Evolutionary conservation across 345 rosid species (phyloP), one percentile per base, ranked within the genome.

Genomic region (Ceriops decandra): DNA sequence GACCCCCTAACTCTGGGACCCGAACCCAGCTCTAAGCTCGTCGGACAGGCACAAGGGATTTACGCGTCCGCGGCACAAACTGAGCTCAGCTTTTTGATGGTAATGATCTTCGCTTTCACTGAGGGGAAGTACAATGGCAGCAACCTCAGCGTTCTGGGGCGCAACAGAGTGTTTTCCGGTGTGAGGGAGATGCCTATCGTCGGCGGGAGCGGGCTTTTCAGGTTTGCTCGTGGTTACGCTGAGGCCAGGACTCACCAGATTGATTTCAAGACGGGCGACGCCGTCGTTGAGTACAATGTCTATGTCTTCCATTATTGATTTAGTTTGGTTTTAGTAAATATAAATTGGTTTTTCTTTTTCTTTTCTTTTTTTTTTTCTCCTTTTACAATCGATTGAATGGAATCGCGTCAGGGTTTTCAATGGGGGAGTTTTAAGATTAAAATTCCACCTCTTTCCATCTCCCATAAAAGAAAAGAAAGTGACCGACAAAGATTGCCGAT

Each of bases 261-360:
- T 19, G 36, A 72, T 46, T 2, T 57, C 8, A 63, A 57, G 46
- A 60, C 64, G 2, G 61, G 61, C 7, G 66, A 63, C 52, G 72
- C 73, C 5, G 57, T 64, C 17, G 73, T 72, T 38, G 73, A 77
- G 56, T 77, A 72, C 68, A 68, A 77, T 42, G 73, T 72, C 22
- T 77, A 68, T 52, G 80, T 72, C 19, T 60, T 72, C 33, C 80
- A 77, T 77, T 72, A 72, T 31, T 77, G 67, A 72, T 2, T 17
- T 5, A 11, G 30, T 17, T 10, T 8, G 5, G 31, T 20, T 1
- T 16, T 61, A 11, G 51, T 53, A 53, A 53, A 53, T 19, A 11
- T 26, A 57, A n/a, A 9, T 10, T 38, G 2, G 47, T 10, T 38
- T 36, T 11, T 11, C 16, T 11, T 38, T 10, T 11, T 24, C 24